These are phyloP conservation scores for Colletotrichum graminicola DNA, from an alignment of 2,329 filamentous ascomycete species.

Conservation along the genomic window DNA sequence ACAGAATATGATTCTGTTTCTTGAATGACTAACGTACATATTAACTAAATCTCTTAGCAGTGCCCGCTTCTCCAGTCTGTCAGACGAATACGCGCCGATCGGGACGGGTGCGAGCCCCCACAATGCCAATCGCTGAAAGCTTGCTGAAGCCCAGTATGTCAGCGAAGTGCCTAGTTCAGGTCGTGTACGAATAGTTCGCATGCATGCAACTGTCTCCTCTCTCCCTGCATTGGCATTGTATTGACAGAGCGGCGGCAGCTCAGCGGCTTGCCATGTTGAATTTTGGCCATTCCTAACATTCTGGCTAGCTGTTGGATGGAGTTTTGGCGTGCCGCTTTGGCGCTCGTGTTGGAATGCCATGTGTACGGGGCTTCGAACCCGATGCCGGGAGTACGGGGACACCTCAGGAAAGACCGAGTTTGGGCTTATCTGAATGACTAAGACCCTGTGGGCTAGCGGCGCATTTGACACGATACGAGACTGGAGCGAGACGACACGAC, in stretches of 20 bases:
- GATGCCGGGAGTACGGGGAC: not conserved
- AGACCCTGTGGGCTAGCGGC: not conserved
- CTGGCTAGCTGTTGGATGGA: too few relatives aligned
- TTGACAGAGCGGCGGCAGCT: constrained; percentile 7
- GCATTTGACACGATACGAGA: constrained; percentile 8
- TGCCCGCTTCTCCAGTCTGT: constrained; percentile 1
- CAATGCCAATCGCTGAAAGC: constrained; percentile 27
- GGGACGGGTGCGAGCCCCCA: constrained; percentile 1
- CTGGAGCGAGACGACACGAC: constrained; percentile 7
- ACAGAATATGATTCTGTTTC: constrained; percentile 9
- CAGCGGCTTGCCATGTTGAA: not conserved
- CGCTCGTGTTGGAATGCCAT: too few relatives aligned
- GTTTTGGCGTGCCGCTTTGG: too few relatives aligned
- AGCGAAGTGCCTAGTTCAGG: too few relatives aligned
- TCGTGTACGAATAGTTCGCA: too few relatives aligned
- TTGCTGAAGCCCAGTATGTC: constrained; percentile 16
- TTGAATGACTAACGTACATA: not conserved
- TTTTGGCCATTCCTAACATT: too few relatives aligned
- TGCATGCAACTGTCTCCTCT: not conserved
- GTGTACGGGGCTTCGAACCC: not conserved
- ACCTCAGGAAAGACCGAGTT: not conserved
- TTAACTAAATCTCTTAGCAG: not conserved
- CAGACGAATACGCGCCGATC: constrained; percentile 10
- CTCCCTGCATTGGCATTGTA: not conserved
- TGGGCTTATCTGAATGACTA: not conserved